phyloP scores from a whole-genome alignment of 1,139 yeast species.

The Suhomyces terraborum region DNA sequence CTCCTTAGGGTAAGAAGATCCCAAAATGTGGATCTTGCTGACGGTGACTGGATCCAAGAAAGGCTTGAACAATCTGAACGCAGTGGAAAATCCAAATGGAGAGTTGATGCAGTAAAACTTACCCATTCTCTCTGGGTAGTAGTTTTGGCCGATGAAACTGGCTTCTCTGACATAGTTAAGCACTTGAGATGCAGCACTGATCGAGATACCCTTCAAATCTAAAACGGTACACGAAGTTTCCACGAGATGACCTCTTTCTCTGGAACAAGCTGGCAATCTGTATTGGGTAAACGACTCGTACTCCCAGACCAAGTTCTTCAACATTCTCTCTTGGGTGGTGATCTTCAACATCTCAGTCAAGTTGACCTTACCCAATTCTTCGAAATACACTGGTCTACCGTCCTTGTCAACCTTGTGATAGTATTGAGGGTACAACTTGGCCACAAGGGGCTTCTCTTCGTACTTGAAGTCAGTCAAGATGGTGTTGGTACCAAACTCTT shows the following conservation, averaged over 20 bases:
- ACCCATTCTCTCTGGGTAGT: slow-evolving; percentile 99
- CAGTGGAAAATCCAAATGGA: slow-evolving; percentile 95
- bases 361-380: slow-evolving; percentile 90
- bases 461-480: slow-evolving; percentile 85
- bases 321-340: slow-evolving; percentile 95
- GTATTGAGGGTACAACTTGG: slow-evolving; percentile 90
- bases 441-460: slow-evolving; percentile 87
- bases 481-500: slow-evolving; percentile 82
- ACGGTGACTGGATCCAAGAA: slow-evolving; percentile 98
- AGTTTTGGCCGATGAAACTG: slow-evolving; percentile 91
- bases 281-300: slow-evolving; percentile 84
- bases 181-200: slow-evolving; percentile 81
- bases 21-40: slow-evolving; percentile 86
- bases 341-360: slow-evolving; percentile 88
- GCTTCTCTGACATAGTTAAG: slow-evolving; percentile 90
- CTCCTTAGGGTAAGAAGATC: slow-evolving; percentile 76
- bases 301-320: slow-evolving; percentile 95
- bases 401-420: slow-evolving; percentile 96
- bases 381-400: slow-evolving; percentile 94
- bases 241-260: slow-evolving; percentile 72
- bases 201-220: slow-evolving; percentile 92
- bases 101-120: slow-evolving; percentile 94
- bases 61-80: slow-evolving; percentile 86
- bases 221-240: slow-evolving; percentile 96
- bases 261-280: slow-evolving; percentile 93